phyloP scores from a whole-genome alignment of 2,329 filamentous ascomycete species.

The Neophaeococcomyces aloes region DNA sequence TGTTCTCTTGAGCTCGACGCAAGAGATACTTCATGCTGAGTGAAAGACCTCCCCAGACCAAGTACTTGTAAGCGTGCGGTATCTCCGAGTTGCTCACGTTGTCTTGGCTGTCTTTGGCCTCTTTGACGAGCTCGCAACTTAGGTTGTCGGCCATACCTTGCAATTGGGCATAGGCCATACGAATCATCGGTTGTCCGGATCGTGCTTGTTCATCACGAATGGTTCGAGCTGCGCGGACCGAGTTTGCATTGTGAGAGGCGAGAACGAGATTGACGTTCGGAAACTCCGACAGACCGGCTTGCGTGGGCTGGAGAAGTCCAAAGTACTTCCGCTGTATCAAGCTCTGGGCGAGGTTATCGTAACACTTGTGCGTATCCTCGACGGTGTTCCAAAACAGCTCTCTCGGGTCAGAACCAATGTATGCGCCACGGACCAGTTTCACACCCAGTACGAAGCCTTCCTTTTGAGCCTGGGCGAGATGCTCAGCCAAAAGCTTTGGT shows the following conservation, averaged over 20 bases:
- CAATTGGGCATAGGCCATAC: constrained; percentile 46
- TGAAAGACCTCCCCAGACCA: constrained; percentile 46
- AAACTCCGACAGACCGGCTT: constrained; percentile 35
- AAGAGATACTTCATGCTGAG: constrained; percentile 74
- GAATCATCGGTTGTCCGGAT: constrained; percentile 33
- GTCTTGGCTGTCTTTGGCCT: constrained; percentile 29
- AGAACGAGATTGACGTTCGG: constrained; percentile 57
- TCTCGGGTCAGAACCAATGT: constrained; percentile 59
- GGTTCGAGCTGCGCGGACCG: constrained; percentile 47
- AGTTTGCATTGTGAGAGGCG: constrained; percentile 71
- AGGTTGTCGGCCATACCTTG: constrained; percentile 54
- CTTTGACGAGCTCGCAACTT: constrained; percentile 43
- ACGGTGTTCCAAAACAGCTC: constrained; percentile 63
- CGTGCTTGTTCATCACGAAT: constrained; percentile 38
- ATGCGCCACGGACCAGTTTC: constrained; percentile 67
- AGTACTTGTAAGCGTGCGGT: constrained; percentile 46
- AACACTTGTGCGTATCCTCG: constrained; percentile 58
- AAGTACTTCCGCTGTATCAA: constrained; percentile 57
- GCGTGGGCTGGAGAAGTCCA: constrained; percentile 38
- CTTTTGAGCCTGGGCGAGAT: constrained; percentile 49
- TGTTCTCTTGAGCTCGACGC: constrained; percentile 49
- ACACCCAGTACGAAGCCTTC: constrained; percentile 59
- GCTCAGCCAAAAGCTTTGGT: constrained; percentile 45
- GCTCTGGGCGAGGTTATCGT: constrained; percentile 59
- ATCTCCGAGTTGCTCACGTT: constrained; percentile 25